A percentile compares a stretch with the other conserved stretches of the same genome.
phyloP scores from a whole-genome alignment of 495 filamentous ascomycete genomes.

The Penicillium diatomitis region DNA sequence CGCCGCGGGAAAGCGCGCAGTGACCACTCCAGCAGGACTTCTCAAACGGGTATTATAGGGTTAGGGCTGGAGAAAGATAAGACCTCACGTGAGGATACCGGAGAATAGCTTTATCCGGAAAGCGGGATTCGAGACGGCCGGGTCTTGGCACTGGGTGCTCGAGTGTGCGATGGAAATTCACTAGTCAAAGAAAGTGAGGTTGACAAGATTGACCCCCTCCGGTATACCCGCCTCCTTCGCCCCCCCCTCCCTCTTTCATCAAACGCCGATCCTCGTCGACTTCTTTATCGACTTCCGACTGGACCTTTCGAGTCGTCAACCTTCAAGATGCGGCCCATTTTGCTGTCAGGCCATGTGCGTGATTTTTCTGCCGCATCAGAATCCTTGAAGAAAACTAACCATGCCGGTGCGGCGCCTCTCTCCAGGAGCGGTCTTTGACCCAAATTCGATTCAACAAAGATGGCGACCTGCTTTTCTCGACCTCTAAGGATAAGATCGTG shows the following conservation, averaged over 20 bases:
- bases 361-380: conserved; percentile 9
- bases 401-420: conserved; percentile 4
- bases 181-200: conserved; percentile 30
- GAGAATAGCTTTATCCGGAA: conserved; percentile 18
- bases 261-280: conserved; percentile 11
- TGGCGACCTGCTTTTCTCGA: conserved; percentile 95
- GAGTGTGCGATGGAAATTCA: conserved; percentile 44
- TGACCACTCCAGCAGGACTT: no score
- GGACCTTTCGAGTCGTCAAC: conserved; percentile 5
- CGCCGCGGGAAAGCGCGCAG: no score
- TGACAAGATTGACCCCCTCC: conserved; percentile 31
- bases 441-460: conserved; percentile 97
- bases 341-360: conserved; percentile 84
- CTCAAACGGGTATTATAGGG: not conserved
- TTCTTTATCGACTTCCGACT: conserved; percentile 13
- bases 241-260: conserved; percentile 14
- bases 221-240: conserved; percentile 30
- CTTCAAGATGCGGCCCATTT: conserved; percentile 79
- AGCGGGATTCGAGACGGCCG: conserved; percentile 18
- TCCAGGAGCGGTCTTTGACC: conserved; percentile 86
- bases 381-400: conserved; percentile 17
- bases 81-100: conserved; percentile 29
- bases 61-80: conserved; percentile 19
- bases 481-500: conserved; percentile 93
- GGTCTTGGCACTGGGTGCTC: conserved; percentile 31